These are phyloP conservation scores for Paraphysoderma sedebokerense DNA, from an alignment of 371 early-diverging fungal genomes.

Conservation along the genomic window DNA sequence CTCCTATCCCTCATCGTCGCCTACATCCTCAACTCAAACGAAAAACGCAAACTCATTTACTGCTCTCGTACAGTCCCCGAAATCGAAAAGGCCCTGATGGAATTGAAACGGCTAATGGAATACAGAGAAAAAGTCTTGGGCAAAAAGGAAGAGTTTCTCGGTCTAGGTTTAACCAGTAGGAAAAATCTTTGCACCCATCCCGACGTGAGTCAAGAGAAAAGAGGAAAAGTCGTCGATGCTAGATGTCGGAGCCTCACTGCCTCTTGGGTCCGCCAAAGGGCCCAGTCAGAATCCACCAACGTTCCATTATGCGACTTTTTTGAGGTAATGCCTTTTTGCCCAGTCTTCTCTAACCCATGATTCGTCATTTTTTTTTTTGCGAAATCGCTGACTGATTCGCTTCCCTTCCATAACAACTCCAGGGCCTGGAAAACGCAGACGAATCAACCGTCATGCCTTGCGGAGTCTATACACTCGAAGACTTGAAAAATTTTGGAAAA, in stretches of 20 bases:
- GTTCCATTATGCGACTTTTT: slow-evolving; percentile 56
- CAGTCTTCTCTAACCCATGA: no score
- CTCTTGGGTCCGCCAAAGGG: slow-evolving; percentile 77
- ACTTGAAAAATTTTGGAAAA: slow-evolving; percentile 62
- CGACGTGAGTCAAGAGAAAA: slow-evolving; percentile 61
- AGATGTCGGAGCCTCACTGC: slow-evolving; percentile 83
- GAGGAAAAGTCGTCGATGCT: slow-evolving; percentile 76
- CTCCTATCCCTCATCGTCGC: slow-evolving; percentile 93
- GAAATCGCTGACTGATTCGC: background rate
- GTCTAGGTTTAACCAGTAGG: slow-evolving; percentile 87
- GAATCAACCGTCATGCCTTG: slow-evolving; percentile 51
- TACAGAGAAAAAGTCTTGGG: slow-evolving; percentile 37
- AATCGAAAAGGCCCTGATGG: slow-evolving; percentile 97
- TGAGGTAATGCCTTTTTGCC: no score
- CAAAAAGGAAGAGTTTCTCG: slow-evolving; percentile 66
- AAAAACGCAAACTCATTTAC: slow-evolving; percentile 89
- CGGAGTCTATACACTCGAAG: slow-evolving; percentile 94
- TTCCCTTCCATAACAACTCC: background rate
- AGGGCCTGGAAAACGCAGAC: slow-evolving; percentile 40
- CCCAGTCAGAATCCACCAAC: slow-evolving; percentile 12
- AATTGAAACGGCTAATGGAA: slow-evolving; percentile 80
- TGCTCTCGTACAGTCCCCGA: slow-evolving; percentile 98
- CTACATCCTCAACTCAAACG: slow-evolving; percentile 65
- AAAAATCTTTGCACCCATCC: slow-evolving; percentile 94
- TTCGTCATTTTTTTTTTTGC: no score